Percentiles rank a stretch among this genome's conserved stretches.
Evolutionary conservation across 768 basidiomycete genomes (phyloP).

Genomic region (Naematelia encephala): DNA sequence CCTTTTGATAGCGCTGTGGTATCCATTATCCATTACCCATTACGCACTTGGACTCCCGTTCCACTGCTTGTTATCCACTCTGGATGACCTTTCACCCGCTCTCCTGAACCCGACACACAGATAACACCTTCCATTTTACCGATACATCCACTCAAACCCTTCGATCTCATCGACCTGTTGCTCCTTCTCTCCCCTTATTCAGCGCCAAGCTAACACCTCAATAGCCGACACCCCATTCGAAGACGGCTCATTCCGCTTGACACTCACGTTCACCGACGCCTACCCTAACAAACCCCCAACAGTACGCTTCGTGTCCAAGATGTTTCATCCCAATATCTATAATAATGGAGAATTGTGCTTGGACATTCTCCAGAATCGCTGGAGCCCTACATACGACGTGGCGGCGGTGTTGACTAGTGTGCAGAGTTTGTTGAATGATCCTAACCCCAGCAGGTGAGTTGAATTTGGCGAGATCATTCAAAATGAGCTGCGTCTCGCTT

Average conservation of each 20-base stretch:
- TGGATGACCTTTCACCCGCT: too few species aligned
- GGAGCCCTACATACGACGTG: conserved; percentile 98
- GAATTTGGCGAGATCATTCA: neutral
- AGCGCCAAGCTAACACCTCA: neutral
- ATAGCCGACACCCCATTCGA: conserved; percentile 99
- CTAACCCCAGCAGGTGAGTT: conserved; percentile 76
- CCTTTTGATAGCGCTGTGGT: neutral
- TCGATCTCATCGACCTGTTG: neutral
- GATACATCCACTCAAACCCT: too few species aligned
- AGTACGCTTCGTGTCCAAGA: conserved; percentile 89
- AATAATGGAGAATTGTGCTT: conserved; percentile 96
- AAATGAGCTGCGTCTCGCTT: too few species aligned
- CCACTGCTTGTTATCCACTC: too few species aligned
- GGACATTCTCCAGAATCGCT: conserved; percentile 96
- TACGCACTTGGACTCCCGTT: too few species aligned
- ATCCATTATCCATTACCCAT: neutral
- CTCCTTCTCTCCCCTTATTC: neutral
- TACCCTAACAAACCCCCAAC: conserved; percentile 98
- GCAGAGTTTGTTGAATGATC: conserved; percentile 92
- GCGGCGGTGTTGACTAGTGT: conserved; percentile 96
- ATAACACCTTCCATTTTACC: too few species aligned
- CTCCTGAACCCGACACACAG: too few species aligned
- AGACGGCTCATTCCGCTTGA: conserved; percentile 96
- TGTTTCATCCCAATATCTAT: conserved; percentile 99
- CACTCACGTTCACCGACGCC: conserved; percentile 92